Conservation (phyloP, 306 rosid genomes). For the Luffa aegyptiaca region DNA sequence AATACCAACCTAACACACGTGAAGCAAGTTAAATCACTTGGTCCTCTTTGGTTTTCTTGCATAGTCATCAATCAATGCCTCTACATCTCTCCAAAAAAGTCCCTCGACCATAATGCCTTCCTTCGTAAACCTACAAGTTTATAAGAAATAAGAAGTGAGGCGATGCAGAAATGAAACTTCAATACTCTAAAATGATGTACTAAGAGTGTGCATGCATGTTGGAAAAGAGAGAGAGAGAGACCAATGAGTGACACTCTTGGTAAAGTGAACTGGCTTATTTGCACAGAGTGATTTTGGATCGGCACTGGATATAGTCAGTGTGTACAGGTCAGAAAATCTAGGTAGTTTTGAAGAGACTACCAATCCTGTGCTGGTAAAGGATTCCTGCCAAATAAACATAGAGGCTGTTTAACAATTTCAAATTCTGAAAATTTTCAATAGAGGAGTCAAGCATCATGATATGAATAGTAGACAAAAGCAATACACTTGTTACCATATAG, state of each 20-base stretch:
- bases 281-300: conserved; percentile 51
- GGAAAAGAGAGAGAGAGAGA: conserved; percentile 25
- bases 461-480: neutral
- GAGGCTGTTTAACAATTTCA: neutral
- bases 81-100: conserved; percentile 43
- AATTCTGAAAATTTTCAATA: neutral
- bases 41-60: conserved; percentile 34
- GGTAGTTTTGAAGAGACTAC: conserved; percentile 43
- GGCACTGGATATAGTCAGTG: conserved; percentile 34
- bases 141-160: neutral
- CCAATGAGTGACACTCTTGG: conserved; percentile 44
- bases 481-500: neutral
- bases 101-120: conserved; percentile 42
- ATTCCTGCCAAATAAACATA: conserved; percentile 22
- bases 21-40: conserved; percentile 18
- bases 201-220: neutral
- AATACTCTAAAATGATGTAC: neutral
- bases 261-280: conserved; percentile 26
- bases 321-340: conserved; percentile 42
- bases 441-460: neutral
- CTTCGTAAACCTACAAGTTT: conserved; percentile 35
- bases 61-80: conserved; percentile 23
- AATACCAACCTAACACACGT: neutral
- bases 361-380: conserved; percentile 42
- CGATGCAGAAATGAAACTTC: neutral